These are phyloP conservation scores for Apophysomyces trapeziformis DNA, from an alignment of 371 early-diverging fungal genomes.

Conservation along the genomic window DNA sequence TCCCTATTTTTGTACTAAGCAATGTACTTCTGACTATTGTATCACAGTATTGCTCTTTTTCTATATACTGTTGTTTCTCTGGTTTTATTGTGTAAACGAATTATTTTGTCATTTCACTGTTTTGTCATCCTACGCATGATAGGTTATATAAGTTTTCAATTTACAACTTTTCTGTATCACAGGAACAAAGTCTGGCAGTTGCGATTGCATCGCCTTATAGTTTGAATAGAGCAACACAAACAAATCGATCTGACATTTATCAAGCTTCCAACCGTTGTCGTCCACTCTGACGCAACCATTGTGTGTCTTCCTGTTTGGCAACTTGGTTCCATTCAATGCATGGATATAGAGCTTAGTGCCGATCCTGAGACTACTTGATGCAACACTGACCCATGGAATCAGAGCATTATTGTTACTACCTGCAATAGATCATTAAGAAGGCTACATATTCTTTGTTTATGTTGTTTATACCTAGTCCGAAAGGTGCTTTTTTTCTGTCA, in stretches of 20 bases:
- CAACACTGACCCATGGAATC: slow-evolving; percentile 39
- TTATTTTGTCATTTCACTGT: neutral
- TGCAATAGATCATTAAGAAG: neutral
- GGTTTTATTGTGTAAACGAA: neutral
- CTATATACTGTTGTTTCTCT: neutral
- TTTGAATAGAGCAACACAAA: slow-evolving; percentile 31
- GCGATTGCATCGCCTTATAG: slow-evolving; percentile 22
- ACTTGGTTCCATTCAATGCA: slow-evolving; percentile 33
- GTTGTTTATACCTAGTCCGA: slow-evolving; percentile 23
- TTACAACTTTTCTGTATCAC: slow-evolving; percentile 24
- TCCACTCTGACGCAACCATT: slow-evolving; percentile 51
- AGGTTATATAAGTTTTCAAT: slow-evolving; percentile 27
- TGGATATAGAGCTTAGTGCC: slow-evolving; percentile 38
- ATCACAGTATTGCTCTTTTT: neutral
- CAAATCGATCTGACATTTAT: slow-evolving; percentile 35
- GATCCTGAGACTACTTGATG: slow-evolving; percentile 32
- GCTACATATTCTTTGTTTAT: neutral
- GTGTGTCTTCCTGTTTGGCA: slow-evolving; percentile 41
- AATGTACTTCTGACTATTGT: neutral
- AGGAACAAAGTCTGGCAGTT: slow-evolving; percentile 20
- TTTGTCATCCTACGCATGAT: slow-evolving; percentile 11
- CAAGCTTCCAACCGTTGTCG: slow-evolving; percentile 44
- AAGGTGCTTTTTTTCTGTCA: slow-evolving; percentile 27
- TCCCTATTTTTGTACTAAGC: neutral
- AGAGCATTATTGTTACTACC: slow-evolving; percentile 15